Evolutionary conservation across 148 eudicot species (phyloP).

Genomic region (Nyssa sinensis): DNA sequence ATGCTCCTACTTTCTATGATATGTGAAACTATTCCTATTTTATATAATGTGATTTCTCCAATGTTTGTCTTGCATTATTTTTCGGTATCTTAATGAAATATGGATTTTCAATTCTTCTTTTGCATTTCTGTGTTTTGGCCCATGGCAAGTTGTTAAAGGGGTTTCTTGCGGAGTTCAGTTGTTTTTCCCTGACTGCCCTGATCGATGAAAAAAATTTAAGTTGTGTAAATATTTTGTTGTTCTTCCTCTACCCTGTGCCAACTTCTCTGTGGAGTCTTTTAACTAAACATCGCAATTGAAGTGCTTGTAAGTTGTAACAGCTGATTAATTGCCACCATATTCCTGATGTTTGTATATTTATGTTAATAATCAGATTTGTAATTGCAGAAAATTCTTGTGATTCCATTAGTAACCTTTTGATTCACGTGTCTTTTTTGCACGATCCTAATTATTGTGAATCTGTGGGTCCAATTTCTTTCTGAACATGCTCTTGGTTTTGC

Average conservation of each 20-base stretch:
- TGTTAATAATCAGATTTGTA: no score
- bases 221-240: not conserved
- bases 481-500: slow-evolving; percentile 3
- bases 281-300: not conserved
- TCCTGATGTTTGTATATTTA: not conserved
- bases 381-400: no score
- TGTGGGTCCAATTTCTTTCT: not conserved
- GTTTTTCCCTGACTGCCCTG: no score
- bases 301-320: no score
- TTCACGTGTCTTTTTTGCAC: not conserved
- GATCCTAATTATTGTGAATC: not conserved
- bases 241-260: not conserved
- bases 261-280: not conserved
- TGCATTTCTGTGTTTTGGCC: no score
- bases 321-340: not conserved
- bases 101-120: not conserved
- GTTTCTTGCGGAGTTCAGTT: no score
- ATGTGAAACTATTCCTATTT: not conserved
- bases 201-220: not conserved
- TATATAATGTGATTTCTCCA: not conserved
- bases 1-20: not conserved
- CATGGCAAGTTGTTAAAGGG: no score
- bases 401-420: not conserved
- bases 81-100: not conserved
- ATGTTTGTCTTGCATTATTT: not conserved